A percentile compares a stretch with the other conserved stretches of the same genome.
Evolutionary conservation across 768 basidiomycete genomes (phyloP).

Genomic region (Albatrellus ellisii): DNA sequence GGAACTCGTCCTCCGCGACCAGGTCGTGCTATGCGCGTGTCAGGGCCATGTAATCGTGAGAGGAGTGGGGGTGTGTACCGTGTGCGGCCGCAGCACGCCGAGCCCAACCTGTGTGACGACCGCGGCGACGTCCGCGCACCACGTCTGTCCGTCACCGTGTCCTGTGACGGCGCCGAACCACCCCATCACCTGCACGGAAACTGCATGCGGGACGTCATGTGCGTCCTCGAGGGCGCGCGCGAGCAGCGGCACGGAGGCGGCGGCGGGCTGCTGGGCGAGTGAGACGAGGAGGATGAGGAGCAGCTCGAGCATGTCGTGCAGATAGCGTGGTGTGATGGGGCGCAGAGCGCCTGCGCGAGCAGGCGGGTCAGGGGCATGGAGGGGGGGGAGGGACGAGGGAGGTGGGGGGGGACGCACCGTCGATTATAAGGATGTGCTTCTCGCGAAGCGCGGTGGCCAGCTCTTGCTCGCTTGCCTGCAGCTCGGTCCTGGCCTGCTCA

Average conservation of each 20-base stretch:
- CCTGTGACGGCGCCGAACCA: slow-evolving; percentile 63
- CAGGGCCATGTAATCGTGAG: too few species aligned
- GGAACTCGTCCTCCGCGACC: slow-evolving; percentile 39
- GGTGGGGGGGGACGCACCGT: slow-evolving; percentile 31
- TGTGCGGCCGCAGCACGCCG: slow-evolving; percentile 51
- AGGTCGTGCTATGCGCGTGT: slow-evolving; percentile 54
- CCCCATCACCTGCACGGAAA: slow-evolving; percentile 56
- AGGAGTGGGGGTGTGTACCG: slow-evolving; percentile 26
- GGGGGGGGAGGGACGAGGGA: slow-evolving; percentile 1
- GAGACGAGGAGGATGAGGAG: slow-evolving; percentile 67
- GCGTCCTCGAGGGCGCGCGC: slow-evolving; percentile 50
- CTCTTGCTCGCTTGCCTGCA: slow-evolving; percentile 80
- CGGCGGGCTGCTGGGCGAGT: slow-evolving; percentile 33
- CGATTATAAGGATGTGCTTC: slow-evolving; percentile 59
- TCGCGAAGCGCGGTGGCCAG: slow-evolving; percentile 48
- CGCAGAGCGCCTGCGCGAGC: slow-evolving; percentile 47
- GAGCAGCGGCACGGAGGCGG: slow-evolving; percentile 47
- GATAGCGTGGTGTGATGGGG: slow-evolving; percentile 53
- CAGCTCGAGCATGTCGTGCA: slow-evolving; percentile 59
- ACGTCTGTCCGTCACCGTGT: slow-evolving; percentile 25
- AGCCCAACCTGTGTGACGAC: slow-evolving; percentile 69
- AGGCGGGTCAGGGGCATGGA: not conserved
- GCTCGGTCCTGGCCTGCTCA: slow-evolving; percentile 42
- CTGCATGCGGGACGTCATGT: slow-evolving; percentile 50
- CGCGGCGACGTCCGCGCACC: slow-evolving; percentile 51